phyloP scores from a whole-genome alignment of 768 basidiomycete genomes.

The Kwoniella sp. region DNA sequence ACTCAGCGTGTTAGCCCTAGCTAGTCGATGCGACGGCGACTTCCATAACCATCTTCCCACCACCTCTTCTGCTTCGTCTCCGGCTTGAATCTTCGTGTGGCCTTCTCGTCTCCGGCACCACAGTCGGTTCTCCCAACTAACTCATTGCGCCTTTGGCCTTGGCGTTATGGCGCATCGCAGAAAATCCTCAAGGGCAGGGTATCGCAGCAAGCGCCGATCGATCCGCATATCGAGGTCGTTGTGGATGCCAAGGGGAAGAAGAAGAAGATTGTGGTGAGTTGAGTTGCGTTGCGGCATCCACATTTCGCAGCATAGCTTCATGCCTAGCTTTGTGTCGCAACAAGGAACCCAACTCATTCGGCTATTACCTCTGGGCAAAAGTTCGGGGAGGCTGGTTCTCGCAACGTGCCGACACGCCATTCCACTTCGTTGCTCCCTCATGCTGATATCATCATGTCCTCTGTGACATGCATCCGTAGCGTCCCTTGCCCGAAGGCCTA shows the following conservation, averaged over 20 bases:
- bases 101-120: too few relatives aligned
- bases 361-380: too few relatives aligned
- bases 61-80: too few relatives aligned
- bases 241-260: slow-evolving; percentile 64
- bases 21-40: too few relatives aligned
- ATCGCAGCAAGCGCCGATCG: slow-evolving; percentile 61
- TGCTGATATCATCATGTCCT: neutral
- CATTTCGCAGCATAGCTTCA: neutral
- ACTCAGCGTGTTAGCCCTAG: too few relatives aligned
- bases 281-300: neutral
- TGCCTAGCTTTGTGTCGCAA: too few relatives aligned
- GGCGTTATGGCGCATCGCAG: neutral
- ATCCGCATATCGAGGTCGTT: slow-evolving; percentile 74
- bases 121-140: neutral
- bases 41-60: neutral
- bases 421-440: neutral
- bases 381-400: neutral
- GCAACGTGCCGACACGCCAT: too few relatives aligned
- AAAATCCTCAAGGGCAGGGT: slow-evolving; percentile 26
- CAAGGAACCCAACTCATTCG: too few relatives aligned
- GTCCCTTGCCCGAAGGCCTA: slow-evolving; percentile 71
- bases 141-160: neutral
- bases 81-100: too few relatives aligned
- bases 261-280: slow-evolving; percentile 64
- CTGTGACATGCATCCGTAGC: slow-evolving; percentile 59